Conservation (phyloP, 179 eudicot species). For the Sideroxylon spinosum region DNA sequence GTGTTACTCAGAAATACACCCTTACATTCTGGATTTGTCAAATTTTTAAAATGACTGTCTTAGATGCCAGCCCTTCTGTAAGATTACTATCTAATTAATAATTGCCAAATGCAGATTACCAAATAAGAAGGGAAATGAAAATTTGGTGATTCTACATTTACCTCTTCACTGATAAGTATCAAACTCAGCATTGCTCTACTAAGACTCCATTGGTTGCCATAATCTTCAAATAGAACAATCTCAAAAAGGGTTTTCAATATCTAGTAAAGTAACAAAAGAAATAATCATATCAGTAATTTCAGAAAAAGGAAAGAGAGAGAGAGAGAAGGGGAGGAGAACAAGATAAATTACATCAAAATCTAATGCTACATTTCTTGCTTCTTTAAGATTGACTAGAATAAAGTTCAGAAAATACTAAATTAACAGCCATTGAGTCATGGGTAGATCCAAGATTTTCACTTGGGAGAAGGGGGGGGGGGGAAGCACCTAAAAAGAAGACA, state of each 20-base stretch:
- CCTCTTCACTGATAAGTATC: slow-evolving; percentile 93
- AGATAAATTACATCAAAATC: not conserved
- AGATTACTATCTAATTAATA: not conserved
- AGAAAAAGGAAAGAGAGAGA: not conserved
- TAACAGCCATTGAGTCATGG: not conserved
- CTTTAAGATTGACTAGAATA: not conserved
- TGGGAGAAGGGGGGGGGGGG: too few relatives aligned
- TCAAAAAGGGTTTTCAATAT: slow-evolving; percentile 88
- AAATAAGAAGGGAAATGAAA: slow-evolving; percentile 2
- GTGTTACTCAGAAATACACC: not conserved
- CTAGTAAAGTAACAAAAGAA: slow-evolving; percentile 39
- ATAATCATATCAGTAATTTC: slow-evolving; percentile 4
- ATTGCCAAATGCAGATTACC: too few relatives aligned
- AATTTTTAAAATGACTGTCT: not conserved
- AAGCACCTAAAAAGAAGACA: too few relatives aligned
- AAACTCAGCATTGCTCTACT: slow-evolving; percentile 94
- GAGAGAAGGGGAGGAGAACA: not conserved
- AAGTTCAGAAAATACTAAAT: not conserved
- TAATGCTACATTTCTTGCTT: not conserved
- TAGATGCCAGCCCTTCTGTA: not conserved
- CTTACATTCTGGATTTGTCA: not conserved
- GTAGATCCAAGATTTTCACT: too few relatives aligned
- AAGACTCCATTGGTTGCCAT: slow-evolving; percentile 92
- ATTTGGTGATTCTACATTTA: slow-evolving; percentile 17
- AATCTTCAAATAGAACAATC: slow-evolving; percentile 84